Base-by-base conservation (phyloP, 2,329 filamentous ascomycete species). In the Xylaria sp. region DNA sequence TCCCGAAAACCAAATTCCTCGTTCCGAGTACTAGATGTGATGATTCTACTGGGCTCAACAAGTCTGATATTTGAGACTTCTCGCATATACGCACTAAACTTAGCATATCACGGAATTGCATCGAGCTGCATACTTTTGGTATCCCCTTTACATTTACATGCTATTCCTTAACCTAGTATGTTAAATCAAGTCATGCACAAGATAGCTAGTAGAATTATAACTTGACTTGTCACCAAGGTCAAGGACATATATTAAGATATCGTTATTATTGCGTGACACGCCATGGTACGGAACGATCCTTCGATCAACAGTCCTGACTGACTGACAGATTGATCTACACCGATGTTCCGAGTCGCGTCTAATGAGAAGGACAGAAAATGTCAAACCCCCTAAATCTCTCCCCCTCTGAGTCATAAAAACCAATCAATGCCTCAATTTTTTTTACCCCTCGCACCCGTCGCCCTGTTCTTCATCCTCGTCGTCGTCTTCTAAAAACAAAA, bases 1-100 rank as follows among this genome's bases (percentile, higher is more conserved):
- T 75, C 73, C 71, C 65, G 72, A 71, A 69, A 45, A 31, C 36
- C 17, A 47, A 25, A 33, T 13, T 2, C 0, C 20, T 29, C 5
- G 56, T 20, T 3, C 17, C 3, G 36, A 42, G 36, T 25, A 10
- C 7, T 20, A 9, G 10, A 33, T 10, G 13, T 42, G 33, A 38
- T 29, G n/a, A 36, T 44, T 15, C 27, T 57, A 22, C 3, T 22
- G 25, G 25, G 9, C 9, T 15, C 9, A 33, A 2, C 10, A 36
- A 33, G 33, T 6, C 5, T 6, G 17, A 22, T 20, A 31, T 29
- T n/a, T 50, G 13, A 50, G 15, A 50, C 1, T 7, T 22, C 7
- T 45, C 1, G 25, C 27, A 31, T n/a, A n/a, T 45, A 45, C 5
- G 7, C 20, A n/a, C 1, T 10, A 15, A 6, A n/a, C 27, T 17